A percentile compares a stretch with the other conserved stretches of the same genome.
phyloP scores from a whole-genome alignment of 73 alveolate species.

The Uronychia binucleata region DNA sequence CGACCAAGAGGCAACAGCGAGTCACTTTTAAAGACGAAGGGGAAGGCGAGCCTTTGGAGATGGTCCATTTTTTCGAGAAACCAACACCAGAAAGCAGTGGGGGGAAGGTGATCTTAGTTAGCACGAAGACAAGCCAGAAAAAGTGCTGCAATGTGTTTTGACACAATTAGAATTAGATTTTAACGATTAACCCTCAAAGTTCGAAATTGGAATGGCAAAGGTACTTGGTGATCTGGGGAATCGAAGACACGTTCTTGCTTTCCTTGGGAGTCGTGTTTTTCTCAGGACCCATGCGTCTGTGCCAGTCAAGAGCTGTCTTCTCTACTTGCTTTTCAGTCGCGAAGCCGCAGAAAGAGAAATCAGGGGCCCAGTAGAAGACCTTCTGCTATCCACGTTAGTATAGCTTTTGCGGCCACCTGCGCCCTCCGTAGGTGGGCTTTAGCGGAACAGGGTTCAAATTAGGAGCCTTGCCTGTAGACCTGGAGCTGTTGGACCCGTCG shows the following conservation, averaged over 20 bases:
- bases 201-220: neutral
- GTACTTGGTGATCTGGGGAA: neutral
- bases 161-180: neutral
- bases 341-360: slow-evolving; percentile 34
- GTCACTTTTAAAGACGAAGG: neutral
- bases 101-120: neutral
- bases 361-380: slow-evolving; percentile 47
- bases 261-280: neutral
- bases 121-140: neutral
- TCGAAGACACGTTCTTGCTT: neutral
- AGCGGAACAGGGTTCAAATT: too few species aligned
- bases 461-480: too few species aligned
- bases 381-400: slow-evolving; percentile 16
- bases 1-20: too few species aligned
- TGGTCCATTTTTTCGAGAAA: neutral
- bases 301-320: neutral
- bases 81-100: neutral
- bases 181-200: too few species aligned
- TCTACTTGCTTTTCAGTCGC: slow-evolving; percentile 5
- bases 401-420: too few species aligned
- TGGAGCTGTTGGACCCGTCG: too few species aligned
- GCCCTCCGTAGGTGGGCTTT: too few species aligned
- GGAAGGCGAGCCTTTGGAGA: neutral
- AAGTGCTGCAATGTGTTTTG: neutral
- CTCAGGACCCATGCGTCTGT: neutral